These are phyloP conservation scores for Cladobotryum protrusum DNA, from an alignment of 2,329 filamentous ascomycete genomes.

Conservation along the genomic window DNA sequence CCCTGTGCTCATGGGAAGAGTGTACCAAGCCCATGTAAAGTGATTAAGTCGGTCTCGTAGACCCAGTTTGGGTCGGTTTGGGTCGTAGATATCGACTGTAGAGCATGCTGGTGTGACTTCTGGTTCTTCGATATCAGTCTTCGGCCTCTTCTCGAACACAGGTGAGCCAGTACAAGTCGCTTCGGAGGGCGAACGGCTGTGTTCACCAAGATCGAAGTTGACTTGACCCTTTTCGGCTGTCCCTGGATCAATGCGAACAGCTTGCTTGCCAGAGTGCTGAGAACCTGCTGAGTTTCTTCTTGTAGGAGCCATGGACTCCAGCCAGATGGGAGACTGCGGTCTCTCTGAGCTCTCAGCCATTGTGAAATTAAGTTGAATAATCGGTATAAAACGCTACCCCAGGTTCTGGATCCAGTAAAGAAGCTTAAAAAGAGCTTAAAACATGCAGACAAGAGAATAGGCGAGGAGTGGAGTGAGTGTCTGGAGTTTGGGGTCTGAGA, in stretches of 20 bases:
- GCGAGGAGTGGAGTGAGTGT: not conserved
- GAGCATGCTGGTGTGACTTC: not conserved
- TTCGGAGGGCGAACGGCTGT: conserved; percentile 3
- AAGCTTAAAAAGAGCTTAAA: not conserved
- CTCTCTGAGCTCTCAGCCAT: not conserved
- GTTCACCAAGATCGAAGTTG: not conserved
- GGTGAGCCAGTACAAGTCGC: conserved; percentile 4
- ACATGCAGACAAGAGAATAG: not conserved
- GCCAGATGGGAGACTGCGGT: not conserved
- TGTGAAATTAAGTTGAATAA: too few relatives aligned
- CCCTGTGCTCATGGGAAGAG: conserved; percentile 68
- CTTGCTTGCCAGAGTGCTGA: not conserved
- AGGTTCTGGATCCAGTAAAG: not conserved
- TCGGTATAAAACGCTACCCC: not conserved
- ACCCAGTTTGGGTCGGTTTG: conserved; percentile 26
- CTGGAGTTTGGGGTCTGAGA: not conserved
- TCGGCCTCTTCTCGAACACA: not conserved
- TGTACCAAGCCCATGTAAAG: conserved; percentile 70
- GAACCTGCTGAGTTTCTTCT: conserved; percentile 4
- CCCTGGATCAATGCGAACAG: not conserved
- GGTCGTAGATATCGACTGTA: conserved; percentile 17
- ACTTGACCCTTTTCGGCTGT: not conserved
- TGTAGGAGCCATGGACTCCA: conserved; percentile 4
- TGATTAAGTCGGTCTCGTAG: conserved; percentile 45
- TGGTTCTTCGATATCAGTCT: not conserved